phyloP scores from a whole-genome alignment of 768 basidiomycete genomes.

The Pleurotus tuoliensis region DNA sequence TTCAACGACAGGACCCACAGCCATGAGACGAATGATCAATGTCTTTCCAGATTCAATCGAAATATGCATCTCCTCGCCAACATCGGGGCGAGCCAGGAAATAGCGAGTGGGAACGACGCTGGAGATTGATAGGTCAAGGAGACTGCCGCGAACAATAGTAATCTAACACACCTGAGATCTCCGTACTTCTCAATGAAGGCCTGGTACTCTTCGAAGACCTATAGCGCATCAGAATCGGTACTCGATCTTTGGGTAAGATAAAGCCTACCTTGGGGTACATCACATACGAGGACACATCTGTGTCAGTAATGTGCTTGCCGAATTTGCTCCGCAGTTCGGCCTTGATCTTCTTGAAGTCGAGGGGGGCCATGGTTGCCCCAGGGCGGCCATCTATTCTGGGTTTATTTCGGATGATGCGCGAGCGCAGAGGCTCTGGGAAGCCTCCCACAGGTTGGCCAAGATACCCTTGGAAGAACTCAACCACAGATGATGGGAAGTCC shows the following conservation, averaged over 20 bases:
- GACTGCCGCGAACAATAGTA: not conserved
- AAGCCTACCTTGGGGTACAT: slow-evolving; percentile 92
- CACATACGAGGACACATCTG: slow-evolving; percentile 91
- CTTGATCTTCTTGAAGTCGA: slow-evolving; percentile 97
- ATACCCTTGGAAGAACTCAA: slow-evolving; percentile 99
- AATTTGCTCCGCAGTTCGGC: slow-evolving; percentile 89
- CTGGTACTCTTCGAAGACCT: slow-evolving; percentile 98
- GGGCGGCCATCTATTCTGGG: slow-evolving; percentile 92
- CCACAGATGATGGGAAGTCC: slow-evolving; percentile 96
- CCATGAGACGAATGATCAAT: slow-evolving; percentile 93
- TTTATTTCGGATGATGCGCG: slow-evolving; percentile 89
- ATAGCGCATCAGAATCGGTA: slow-evolving; percentile 10
- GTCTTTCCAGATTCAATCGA: slow-evolving; percentile 96
- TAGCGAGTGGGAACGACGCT: slow-evolving; percentile 95
- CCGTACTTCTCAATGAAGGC: slow-evolving; percentile 94
- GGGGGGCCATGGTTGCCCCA: slow-evolving; percentile 78
- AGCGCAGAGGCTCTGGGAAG: slow-evolving; percentile 95
- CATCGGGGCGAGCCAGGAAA: slow-evolving; percentile 89
- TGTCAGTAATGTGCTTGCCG: slow-evolving; percentile 91
- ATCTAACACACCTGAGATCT: slow-evolving; percentile 70
- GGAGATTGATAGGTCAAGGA: slow-evolving; percentile 13
- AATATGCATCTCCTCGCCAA: slow-evolving; percentile 96
- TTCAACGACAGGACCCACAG: slow-evolving; percentile 89
- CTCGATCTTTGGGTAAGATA: slow-evolving; percentile 6
- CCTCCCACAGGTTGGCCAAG: slow-evolving; percentile 97